phyloP scores from a whole-genome alignment of 352 stramenopile species.

The Pythium phragmiticola region DNA sequence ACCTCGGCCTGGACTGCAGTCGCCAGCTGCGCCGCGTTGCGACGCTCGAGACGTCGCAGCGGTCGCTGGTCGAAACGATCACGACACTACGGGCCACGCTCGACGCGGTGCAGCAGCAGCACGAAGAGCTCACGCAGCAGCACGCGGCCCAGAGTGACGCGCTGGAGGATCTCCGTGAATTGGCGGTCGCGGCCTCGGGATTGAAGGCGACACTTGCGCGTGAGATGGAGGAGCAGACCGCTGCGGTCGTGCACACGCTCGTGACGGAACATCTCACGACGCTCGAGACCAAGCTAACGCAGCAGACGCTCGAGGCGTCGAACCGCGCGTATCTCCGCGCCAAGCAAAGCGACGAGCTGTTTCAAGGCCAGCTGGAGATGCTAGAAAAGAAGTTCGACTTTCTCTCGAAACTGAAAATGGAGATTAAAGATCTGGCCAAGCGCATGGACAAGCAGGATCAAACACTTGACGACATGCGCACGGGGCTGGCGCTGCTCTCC shows the following conservation, averaged over 20 bases:
- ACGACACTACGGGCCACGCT: constrained; percentile 27
- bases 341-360: constrained; percentile 43
- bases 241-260: constrained; percentile 17
- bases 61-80: constrained; percentile 17
- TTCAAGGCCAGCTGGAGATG: constrained; percentile 49
- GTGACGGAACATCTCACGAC: constrained; percentile 15
- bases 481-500: constrained; percentile 53
- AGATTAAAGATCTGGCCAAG: constrained; percentile 63
- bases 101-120: constrained; percentile 23
- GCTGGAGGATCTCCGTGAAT: constrained; percentile 1
- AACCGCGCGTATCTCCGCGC: constrained; percentile 28
- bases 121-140: constrained; percentile 30
- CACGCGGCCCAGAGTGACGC: constrained; percentile 10
- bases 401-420: constrained; percentile 66
- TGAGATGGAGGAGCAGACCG: constrained; percentile 28
- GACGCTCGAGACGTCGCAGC: constrained; percentile 22
- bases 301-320: constrained; percentile 31
- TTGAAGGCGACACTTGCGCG: constrained; percentile 18
- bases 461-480: constrained; percentile 55
- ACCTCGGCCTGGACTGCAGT: constrained; percentile 39
- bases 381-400: constrained; percentile 76
- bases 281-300: constrained; percentile 18
- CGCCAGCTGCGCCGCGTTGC: constrained; percentile 32
- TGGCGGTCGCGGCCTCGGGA: neutral
- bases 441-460: constrained; percentile 63